Evolutionary conservation across 257 asterid species (phyloP).

Genomic region (Solanum dulcamara): DNA sequence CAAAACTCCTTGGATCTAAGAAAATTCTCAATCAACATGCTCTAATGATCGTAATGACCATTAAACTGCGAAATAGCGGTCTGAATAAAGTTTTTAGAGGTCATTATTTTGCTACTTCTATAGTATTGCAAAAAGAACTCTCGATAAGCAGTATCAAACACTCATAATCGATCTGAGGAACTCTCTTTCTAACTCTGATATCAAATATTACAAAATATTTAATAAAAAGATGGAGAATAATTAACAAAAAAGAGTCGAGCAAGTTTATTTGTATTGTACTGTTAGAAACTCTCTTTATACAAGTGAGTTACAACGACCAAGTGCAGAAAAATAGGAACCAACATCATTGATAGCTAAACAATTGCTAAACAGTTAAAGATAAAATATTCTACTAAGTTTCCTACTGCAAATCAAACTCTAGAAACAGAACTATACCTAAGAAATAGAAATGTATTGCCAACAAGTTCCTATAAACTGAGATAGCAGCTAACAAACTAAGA

Average conservation of each 20-base stretch:
- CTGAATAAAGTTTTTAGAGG: neutral
- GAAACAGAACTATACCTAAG: neutral
- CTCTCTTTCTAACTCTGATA: neutral
- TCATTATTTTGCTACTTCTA: neutral
- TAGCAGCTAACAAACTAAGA: neutral
- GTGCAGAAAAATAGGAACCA: neutral
- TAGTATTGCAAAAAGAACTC: neutral
- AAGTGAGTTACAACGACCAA: neutral
- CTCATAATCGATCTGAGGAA: neutral
- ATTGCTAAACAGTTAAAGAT: neutral
- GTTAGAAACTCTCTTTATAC: neutral
- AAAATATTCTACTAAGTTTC: neutral
- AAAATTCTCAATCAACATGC: neutral
- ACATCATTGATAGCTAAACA: neutral
- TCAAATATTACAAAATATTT: neutral
- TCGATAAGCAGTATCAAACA: neutral
- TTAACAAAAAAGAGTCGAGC: neutral
- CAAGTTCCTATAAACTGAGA: neutral
- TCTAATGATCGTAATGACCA: neutral
- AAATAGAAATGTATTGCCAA: neutral
- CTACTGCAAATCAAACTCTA: neutral
- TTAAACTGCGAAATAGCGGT: neutral
- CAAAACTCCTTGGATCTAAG: too few relatives aligned
- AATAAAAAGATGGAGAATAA: neutral
- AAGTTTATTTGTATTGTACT: neutral